These are phyloP conservation scores for Candida dubliniensis DNA, from an alignment of 1,139 yeast species.

Conservation along the genomic window DNA sequence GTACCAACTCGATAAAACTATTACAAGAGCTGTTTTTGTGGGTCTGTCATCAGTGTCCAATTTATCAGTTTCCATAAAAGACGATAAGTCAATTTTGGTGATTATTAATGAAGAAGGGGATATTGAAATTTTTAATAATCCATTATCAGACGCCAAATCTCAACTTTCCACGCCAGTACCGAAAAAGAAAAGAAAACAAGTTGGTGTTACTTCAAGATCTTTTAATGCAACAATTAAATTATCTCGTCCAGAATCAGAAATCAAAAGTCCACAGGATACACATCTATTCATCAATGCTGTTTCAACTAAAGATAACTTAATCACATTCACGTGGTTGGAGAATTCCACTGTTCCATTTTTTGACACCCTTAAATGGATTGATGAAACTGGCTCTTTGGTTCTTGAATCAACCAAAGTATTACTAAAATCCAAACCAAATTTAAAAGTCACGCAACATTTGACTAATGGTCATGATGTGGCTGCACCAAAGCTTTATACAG, in stretches of 20 bases:
- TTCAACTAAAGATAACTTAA: conserved; percentile 35
- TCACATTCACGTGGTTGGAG: conserved; percentile 71
- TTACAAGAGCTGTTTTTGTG: conserved; percentile 57
- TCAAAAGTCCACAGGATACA: conserved; percentile 32
- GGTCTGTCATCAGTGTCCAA: conserved; percentile 59
- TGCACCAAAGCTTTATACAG: conserved; percentile 67
- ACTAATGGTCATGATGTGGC: conserved; percentile 69
- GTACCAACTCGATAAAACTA: conserved; percentile 48
- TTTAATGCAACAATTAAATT: conserved; percentile 44
- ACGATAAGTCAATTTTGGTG: conserved; percentile 44
- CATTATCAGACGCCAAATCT: conserved; percentile 34
- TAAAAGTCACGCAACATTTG: conserved; percentile 39
- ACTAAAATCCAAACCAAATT: conserved; percentile 39
- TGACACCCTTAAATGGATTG: conserved; percentile 58
- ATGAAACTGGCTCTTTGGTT: conserved; percentile 26
- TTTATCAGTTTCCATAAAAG: conserved; percentile 38
- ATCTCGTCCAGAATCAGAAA: conserved; percentile 43
- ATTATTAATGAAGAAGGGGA: conserved; percentile 68
- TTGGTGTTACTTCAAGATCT: conserved; percentile 47
- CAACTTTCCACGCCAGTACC: conserved; percentile 16
- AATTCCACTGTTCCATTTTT: conserved; percentile 64
- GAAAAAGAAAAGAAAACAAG: conserved; percentile 32
- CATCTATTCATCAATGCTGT: conserved; percentile 43
- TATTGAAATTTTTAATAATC: conserved; percentile 63
- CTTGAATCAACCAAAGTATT: conserved; percentile 30